Evolutionary conservation across 257 asterid species (phyloP).

Genomic region (Solanum habrochaites): DNA sequence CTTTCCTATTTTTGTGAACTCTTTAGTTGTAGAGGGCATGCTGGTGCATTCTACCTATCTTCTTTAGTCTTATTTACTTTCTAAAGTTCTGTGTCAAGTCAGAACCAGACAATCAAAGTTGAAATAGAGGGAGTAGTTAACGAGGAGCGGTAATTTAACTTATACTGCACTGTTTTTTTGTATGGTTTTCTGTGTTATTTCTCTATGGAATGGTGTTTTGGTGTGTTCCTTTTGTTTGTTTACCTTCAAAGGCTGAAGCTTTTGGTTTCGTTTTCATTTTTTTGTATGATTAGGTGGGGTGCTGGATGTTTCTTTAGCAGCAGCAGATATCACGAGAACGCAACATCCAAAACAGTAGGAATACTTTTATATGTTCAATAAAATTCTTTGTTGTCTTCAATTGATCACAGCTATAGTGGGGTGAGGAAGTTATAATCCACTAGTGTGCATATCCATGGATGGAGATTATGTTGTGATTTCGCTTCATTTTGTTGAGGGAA

Average conservation of each 20-base stretch:
- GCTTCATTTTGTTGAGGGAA: neutral
- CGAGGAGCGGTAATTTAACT: neutral
- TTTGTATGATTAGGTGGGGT: slow-evolving; percentile 49
- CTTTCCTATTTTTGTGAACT: neutral
- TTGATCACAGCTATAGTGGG: neutral
- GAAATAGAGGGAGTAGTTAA: neutral
- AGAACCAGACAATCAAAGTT: neutral
- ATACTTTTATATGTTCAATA: neutral
- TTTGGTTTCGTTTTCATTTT: slow-evolving; percentile 6
- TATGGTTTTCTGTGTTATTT: neutral
- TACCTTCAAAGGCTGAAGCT: neutral
- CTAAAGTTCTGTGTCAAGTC: neutral
- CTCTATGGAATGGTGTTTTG: neutral
- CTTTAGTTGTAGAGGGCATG: neutral
- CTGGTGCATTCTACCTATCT: neutral
- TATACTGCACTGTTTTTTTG: neutral
- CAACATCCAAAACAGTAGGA: slow-evolving; percentile 55
- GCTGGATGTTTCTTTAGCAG: slow-evolving; percentile 63
- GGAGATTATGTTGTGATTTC: neutral
- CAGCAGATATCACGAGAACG: slow-evolving; percentile 50
- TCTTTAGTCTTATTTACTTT: neutral
- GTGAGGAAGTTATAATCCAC: neutral
- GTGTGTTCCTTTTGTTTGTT: neutral
- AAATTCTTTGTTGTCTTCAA: neutral
- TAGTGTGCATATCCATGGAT: neutral